These are phyloP conservation scores for Vanilla planifolia DNA, from an alignment of 106 monocot species.

Conservation along the genomic window DNA sequence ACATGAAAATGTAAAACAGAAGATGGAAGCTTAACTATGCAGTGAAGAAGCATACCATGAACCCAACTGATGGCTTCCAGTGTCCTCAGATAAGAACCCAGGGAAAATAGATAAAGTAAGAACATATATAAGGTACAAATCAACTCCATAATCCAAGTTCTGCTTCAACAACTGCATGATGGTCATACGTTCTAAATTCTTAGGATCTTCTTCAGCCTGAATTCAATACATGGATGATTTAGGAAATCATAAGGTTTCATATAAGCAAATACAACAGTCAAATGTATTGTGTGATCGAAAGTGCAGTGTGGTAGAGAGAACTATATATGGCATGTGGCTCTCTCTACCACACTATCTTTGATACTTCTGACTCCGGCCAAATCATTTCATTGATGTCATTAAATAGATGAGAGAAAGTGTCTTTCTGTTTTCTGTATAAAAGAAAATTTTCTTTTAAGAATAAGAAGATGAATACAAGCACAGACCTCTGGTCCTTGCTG, in stretches of 20 bases:
- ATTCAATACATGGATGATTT: constrained; percentile 6
- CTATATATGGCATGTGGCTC: too few species aligned
- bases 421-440: too few species aligned
- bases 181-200: constrained; percentile 31
- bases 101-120: constrained; percentile 67
- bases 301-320: too few species aligned
- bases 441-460: too few species aligned
- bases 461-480: neutral
- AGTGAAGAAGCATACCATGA: constrained; percentile 29
- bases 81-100: constrained; percentile 59
- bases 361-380: too few species aligned
- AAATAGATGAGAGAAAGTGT: too few species aligned
- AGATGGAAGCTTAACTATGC: neutral
- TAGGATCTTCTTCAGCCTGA: constrained; percentile 30
- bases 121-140: constrained; percentile 38
- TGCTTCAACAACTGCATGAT: constrained; percentile 31
- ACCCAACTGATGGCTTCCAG: constrained; percentile 43
- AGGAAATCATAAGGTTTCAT: constrained; percentile 19
- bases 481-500: constrained; percentile 1
- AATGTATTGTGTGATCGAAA: too few species aligned
- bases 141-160: constrained; percentile 47
- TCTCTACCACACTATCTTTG: too few species aligned
- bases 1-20: neutral
- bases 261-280: neutral
- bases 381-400: too few species aligned